A percentile compares a stretch with the other conserved stretches of the same genome.
These are phyloP conservation scores for Fusarium sp. DNA, from an alignment of 2,329 filamentous ascomycete species.

Conservation along the genomic window DNA sequence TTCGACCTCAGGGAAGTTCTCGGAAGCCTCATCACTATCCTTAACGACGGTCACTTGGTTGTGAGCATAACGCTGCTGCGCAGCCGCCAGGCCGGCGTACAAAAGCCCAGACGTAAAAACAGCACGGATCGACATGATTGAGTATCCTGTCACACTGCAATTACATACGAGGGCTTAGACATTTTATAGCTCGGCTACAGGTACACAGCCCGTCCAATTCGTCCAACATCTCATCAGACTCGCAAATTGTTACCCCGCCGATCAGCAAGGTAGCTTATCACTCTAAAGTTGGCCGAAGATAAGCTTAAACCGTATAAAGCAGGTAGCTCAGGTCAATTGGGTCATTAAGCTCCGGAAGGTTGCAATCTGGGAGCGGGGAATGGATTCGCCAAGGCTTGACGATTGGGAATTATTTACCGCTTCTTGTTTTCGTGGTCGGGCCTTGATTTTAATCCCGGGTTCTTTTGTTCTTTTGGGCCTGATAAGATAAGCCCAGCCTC, in stretches of 20 bases:
- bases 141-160: not conserved
- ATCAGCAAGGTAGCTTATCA: slow-evolving; percentile 27
- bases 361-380: slow-evolving; percentile 21
- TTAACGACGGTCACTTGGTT: slow-evolving; percentile 42
- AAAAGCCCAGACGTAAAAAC: slow-evolving; percentile 24
- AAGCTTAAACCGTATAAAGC: slow-evolving; percentile 32
- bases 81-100: slow-evolving; percentile 31
- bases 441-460: not conserved
- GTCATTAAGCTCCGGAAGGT: slow-evolving; percentile 3
- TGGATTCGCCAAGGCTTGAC: slow-evolving; percentile 19
- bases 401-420: slow-evolving; percentile 11
- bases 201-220: not conserved
- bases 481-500: slow-evolving; percentile 2
- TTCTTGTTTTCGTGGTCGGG: not conserved
- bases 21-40: slow-evolving; percentile 39
- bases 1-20: slow-evolving; percentile 39
- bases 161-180: not conserved
- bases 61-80: slow-evolving; percentile 40
- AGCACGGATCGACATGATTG: slow-evolving; percentile 18
- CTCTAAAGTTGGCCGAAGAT: slow-evolving; percentile 14
- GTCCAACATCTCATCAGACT: not conserved
- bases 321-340: slow-evolving; percentile 12
- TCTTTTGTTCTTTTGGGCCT: not conserved
- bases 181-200: slow-evolving; percentile 16
- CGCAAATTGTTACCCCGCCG: slow-evolving; percentile 9